Base-by-base conservation (phyloP, 768 basidiomycete genomes). In the Sporobolomyces pararoseus region DNA sequence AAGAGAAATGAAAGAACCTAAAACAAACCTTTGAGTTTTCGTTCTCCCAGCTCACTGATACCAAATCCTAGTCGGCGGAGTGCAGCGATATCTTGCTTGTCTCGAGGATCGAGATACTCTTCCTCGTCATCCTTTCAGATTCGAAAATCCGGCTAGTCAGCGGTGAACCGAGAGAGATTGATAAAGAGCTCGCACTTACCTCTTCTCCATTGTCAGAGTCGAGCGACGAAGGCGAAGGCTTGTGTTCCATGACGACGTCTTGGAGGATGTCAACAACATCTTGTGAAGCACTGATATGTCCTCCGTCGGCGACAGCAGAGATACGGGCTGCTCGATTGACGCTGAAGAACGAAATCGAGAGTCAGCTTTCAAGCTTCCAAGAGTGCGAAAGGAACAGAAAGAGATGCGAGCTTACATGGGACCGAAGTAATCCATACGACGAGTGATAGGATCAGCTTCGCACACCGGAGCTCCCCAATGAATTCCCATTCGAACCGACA, bases 401-500 rank as follows among this genome's bases (percentile, higher is more conserved):
- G 65, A 25, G 44, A 4, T 19, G 29, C n/a, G 29, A 29, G 37
- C 66, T 58, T n/a, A 67, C 66, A 66, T 72, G 1, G 70, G 70
- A 9, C 65, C 65, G 17, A 72, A 68, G 55, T 72, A 72, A 44
- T 72, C 95, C 96, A 99, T 98, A 52, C 96, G 88, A 68, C 87
- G 83, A 6, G 92, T 95, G 77, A 91, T 87, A 3, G 89, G 88
- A 79, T 99, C 96, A 4, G 86, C 84, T 77, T 96, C 94, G 77
- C 92, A 96, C 34, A 90, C 84, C 0, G 96, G 96, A 27, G 80
- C 79, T 21, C 96, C 96, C 75, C 89, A 92, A 78, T 99, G 96
- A 49, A 99, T 89, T 47, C 96, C 95, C 94, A 99, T 98, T 39
- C 96, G 87, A 5, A 98, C 90, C 25, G 91, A 91, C 23, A 99